Conservation (phyloP, 2,329 filamentous ascomycete species). For the Fusarium chlamydosporum region DNA sequence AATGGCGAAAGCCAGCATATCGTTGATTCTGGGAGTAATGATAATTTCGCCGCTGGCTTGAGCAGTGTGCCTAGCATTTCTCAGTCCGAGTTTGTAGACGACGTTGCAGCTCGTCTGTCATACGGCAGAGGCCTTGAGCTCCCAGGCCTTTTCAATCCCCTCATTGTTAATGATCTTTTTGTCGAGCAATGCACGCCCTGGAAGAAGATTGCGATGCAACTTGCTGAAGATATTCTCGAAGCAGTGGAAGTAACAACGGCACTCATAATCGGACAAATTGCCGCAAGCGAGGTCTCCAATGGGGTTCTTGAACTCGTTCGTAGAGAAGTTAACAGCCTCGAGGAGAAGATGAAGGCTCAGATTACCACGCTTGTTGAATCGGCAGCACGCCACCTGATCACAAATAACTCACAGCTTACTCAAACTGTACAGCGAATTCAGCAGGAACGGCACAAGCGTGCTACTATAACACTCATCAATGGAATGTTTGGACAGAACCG, state of each 20-base stretch:
- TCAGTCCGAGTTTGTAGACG: slow-evolving; percentile 36
- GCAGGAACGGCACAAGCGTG: slow-evolving; percentile 6
- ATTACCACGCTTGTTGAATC: neutral
- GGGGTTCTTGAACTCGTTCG: slow-evolving; percentile 4
- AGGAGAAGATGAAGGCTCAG: neutral
- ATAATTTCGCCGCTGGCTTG: neutral
- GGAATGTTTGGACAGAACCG: slow-evolving; percentile 8
- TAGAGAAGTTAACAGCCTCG: neutral
- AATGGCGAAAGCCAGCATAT: slow-evolving; percentile 1
- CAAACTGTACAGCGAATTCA: slow-evolving; percentile 1
- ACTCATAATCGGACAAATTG: neutral
- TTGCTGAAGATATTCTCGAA: slow-evolving; percentile 35
- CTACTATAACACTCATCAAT: slow-evolving; percentile 10
- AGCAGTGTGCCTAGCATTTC: slow-evolving; percentile 4
- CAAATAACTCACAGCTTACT: slow-evolving; percentile 1
- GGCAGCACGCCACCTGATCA: neutral
- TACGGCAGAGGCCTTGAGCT: slow-evolving; percentile 64
- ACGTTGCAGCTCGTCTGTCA: slow-evolving; percentile 44
- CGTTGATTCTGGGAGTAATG: slow-evolving; percentile 7
- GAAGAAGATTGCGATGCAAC: slow-evolving; percentile 59
- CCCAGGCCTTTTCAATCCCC: slow-evolving; percentile 71
- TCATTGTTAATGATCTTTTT: slow-evolving; percentile 72
- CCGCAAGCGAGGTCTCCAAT: neutral
- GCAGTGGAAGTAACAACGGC: slow-evolving; percentile 20
- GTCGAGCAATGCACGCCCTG: slow-evolving; percentile 69